These are phyloP conservation scores for Chrysoporthe deuterocubensis DNA, from an alignment of 2,329 filamentous ascomycete genomes.

Conservation along the genomic window DNA sequence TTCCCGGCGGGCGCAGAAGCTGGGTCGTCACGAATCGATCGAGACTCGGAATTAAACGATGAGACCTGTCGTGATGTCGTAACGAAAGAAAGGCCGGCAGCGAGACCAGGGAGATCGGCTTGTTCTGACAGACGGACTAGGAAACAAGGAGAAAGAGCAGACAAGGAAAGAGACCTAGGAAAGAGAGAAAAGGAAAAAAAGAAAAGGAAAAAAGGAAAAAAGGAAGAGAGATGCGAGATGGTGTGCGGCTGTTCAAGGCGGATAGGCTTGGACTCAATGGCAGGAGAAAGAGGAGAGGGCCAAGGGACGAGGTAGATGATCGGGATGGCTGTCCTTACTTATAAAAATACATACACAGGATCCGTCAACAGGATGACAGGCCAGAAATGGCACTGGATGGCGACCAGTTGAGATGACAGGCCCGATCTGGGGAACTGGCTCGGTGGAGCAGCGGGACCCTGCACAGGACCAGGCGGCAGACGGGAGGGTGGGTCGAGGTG, in stretches of 20 bases:
- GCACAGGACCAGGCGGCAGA: conserved; percentile 24
- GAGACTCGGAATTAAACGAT: conserved; percentile 13
- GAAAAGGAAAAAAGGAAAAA: conserved; percentile 29
- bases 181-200: conserved; percentile 31
- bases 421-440: conserved; percentile 5
- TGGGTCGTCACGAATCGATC: conserved; percentile 9
- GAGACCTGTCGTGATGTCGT: conserved; percentile 18
- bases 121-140: conserved; percentile 11
- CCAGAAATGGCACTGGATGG: conserved; percentile 12
- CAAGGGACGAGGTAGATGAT: conserved; percentile 32
- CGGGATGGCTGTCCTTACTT: conserved; percentile 22
- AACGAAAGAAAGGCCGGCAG: conserved; percentile 26
- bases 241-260: conserved; percentile 50
- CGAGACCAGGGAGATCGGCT: conserved; percentile 22
- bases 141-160: conserved; percentile 26
- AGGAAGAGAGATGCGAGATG: conserved; percentile 40
- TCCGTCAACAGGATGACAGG: conserved; percentile 15
- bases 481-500: conserved; percentile 31
- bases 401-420: conserved; percentile 3
- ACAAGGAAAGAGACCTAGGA: conserved; percentile 28
- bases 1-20: background rate
- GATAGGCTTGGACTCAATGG: conserved; percentile 40
- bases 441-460: conserved; percentile 12
- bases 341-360: conserved; percentile 18
- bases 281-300: conserved; percentile 40